Conservation (phyloP, 495 filamentous ascomycete species). For the Penicillium fimorum region DNA sequence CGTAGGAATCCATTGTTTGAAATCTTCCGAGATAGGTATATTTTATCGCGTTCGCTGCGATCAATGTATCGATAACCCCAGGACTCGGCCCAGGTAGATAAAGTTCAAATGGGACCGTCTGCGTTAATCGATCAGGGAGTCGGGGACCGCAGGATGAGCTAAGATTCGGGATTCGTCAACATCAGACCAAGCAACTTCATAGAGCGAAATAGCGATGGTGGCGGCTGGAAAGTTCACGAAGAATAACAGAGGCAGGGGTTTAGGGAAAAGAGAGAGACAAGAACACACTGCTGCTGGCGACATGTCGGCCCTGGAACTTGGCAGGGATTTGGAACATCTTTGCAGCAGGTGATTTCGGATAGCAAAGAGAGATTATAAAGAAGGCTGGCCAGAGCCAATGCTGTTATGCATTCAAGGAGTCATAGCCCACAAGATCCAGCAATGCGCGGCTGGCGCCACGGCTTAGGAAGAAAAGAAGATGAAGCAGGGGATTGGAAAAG, state of each 20-base stretch:
- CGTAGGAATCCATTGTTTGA: slow-evolving; percentile 45
- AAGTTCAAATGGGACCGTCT: slow-evolving; percentile 1
- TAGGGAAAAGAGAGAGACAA: slow-evolving; percentile 24
- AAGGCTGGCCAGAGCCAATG: slow-evolving; percentile 18
- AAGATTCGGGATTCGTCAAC: slow-evolving; percentile 42
- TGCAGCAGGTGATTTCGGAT: slow-evolving; percentile 13
- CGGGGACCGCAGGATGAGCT: slow-evolving; percentile 31
- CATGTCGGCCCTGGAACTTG: slow-evolving; percentile 4
- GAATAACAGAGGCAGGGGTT: slow-evolving; percentile 20
- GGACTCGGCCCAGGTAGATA: background rate
- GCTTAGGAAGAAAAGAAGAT: slow-evolving; percentile 21
- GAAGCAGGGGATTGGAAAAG: slow-evolving; percentile 20
- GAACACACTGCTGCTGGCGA: slow-evolving; percentile 9
- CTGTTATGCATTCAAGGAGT: slow-evolving; percentile 16
- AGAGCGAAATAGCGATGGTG: slow-evolving; percentile 23
- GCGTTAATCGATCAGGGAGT: slow-evolving; percentile 9
- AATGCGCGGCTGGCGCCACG: slow-evolving; percentile 26
- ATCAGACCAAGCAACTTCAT: slow-evolving; percentile 36
- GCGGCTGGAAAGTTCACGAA: slow-evolving; percentile 23
- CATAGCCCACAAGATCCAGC: slow-evolving; percentile 21
- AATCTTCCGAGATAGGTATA: background rate
- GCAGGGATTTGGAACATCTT: slow-evolving; percentile 4
- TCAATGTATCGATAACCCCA: background rate
- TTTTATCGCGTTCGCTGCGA: slow-evolving; percentile 12
- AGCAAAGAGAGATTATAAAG: slow-evolving; percentile 18